Evolutionary conservation across 192 early-diverging fungal genomes (phyloP).

Genomic region (Coemansia sp.): DNA sequence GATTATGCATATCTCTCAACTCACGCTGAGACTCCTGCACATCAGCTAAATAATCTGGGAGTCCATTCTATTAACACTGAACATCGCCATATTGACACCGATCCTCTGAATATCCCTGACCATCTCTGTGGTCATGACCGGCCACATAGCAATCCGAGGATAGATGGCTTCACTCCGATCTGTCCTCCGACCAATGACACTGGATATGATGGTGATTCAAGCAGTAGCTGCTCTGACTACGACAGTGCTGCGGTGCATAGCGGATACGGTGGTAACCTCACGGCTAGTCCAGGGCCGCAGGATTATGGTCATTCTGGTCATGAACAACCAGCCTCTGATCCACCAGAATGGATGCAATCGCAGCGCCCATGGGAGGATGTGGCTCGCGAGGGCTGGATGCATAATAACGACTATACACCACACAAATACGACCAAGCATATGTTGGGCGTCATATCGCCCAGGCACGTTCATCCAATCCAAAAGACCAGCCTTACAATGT

Average conservation of each 20-base stretch:
- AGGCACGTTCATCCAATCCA: conserved; percentile 3
- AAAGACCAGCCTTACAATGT: not conserved
- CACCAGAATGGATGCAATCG: conserved; percentile 50
- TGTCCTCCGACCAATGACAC: not conserved
- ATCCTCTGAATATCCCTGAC: not conserved
- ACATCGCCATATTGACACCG: not conserved
- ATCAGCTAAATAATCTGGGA: not conserved
- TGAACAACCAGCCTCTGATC: conserved; percentile 10
- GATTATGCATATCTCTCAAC: conserved; percentile 44
- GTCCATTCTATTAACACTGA: too few species aligned
- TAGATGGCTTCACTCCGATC: not conserved
- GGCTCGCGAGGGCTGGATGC: conserved; percentile 56
- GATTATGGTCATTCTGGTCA: not conserved
- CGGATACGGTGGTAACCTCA: not conserved
- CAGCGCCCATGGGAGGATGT: conserved; percentile 61
- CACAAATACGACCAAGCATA: conserved; percentile 57
- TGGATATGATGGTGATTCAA: not conserved
- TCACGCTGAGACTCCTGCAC: conserved; percentile 12
- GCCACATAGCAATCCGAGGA: not conserved
- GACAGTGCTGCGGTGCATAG: not conserved
- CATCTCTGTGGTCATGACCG: not conserved
- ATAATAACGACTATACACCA: conserved; percentile 54
- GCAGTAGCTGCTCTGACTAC: not conserved
- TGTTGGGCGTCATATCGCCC: conserved; percentile 48
- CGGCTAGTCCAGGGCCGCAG: not conserved